Base-by-base conservation (phyloP, 2,329 filamentous ascomycete species). In the Cladosporium sp. region DNA sequence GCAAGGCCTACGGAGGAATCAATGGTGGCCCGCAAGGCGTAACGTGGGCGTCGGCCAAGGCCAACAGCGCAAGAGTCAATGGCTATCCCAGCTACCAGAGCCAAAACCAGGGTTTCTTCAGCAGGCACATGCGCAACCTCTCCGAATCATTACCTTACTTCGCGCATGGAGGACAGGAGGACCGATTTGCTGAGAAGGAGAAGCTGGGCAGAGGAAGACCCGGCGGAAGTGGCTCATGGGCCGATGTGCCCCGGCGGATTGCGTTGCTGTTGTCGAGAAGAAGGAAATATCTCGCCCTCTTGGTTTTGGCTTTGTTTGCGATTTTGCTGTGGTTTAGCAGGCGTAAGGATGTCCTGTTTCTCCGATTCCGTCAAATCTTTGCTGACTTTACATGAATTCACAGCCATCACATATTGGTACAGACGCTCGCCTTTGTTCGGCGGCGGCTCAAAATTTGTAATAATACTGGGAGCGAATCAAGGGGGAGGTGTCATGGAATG, bases 401-500 rank as follows among this genome's bases (percentile, higher is more conserved):
- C 66, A 84, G 80, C 75, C 46, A 60, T 83, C 36, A 69, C 77
- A 49, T 72, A 76, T 55, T 64, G 69, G 53, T 95, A 88, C 75
- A 82, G 89, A 62, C 79, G 87, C 70, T 78, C 85, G 40, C 73
- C 83, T 30, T 78, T 78, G 69, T 75, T 94, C 3, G 91, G 92
- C 43, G 88, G 88, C 42, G 93, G 93, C 16, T 84, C 85, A 64
- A 97, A 95, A 63, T 91, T 86, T 64, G 93, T 98, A 57, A 86
- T 98, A 49, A 90, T 98, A 55, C 76, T 97, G 16, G 91, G 87
- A 19, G 91, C 93, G 49, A 98, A 98, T 64, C 80, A 95, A 56
- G 93, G 93, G 42, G 93, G 93, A 53, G 93, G 93, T 61, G 93
- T 98, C 7, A 97, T 97, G 90, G 92, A 96, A 65, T 96, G 90